Conservation (phyloP, 139 green algal genomes). For the Picochlorum sp. region DNA sequence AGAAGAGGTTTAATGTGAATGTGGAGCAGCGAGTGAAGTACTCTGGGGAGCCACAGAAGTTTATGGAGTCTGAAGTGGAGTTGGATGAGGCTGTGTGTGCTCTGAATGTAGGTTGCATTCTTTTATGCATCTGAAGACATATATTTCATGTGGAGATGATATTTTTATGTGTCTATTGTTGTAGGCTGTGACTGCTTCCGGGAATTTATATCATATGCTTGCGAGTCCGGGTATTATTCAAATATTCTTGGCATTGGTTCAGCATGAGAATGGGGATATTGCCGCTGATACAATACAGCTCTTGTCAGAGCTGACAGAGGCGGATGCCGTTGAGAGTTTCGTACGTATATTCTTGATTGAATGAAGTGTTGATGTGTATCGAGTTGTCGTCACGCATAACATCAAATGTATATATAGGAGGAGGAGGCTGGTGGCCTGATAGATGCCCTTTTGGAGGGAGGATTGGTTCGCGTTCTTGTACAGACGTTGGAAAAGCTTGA, state of each 20-base stretch:
- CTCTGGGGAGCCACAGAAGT: slow-evolving; percentile 74
- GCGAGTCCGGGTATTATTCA: slow-evolving; percentile 42
- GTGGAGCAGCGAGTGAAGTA: slow-evolving; percentile 74
- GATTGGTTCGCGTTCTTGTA: slow-evolving; percentile 65
- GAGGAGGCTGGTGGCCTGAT: slow-evolving; percentile 59
- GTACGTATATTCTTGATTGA: neutral
- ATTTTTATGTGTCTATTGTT: too few relatives aligned
- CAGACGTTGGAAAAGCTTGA: slow-evolving; percentile 51
- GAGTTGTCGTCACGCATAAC: too few relatives aligned
- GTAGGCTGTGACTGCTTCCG: slow-evolving; percentile 36
- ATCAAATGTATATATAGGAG: slow-evolving; percentile 24
- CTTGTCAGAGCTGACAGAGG: slow-evolving; percentile 82
- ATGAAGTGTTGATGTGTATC: too few relatives aligned
- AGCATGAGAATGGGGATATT: slow-evolving; percentile 94
- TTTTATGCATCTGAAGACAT: slow-evolving; percentile 13
- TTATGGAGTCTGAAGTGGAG: slow-evolving; percentile 92
- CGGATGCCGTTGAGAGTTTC: slow-evolving; percentile 57
- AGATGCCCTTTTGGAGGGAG: slow-evolving; percentile 55
- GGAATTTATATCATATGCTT: slow-evolving; percentile 83
- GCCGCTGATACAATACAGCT: slow-evolving; percentile 65
- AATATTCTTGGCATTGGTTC: slow-evolving; percentile 68
- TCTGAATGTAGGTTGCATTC: slow-evolving; percentile 33
- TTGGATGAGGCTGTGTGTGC: slow-evolving; percentile 72
- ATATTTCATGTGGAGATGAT: too few relatives aligned
- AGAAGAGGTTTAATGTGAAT: slow-evolving; percentile 69